Evolutionary conservation across 2,329 filamentous ascomycete genomes (phyloP), one percentile per base, ranked within the genome.

Genomic region (Graphilbum sp.): DNA sequence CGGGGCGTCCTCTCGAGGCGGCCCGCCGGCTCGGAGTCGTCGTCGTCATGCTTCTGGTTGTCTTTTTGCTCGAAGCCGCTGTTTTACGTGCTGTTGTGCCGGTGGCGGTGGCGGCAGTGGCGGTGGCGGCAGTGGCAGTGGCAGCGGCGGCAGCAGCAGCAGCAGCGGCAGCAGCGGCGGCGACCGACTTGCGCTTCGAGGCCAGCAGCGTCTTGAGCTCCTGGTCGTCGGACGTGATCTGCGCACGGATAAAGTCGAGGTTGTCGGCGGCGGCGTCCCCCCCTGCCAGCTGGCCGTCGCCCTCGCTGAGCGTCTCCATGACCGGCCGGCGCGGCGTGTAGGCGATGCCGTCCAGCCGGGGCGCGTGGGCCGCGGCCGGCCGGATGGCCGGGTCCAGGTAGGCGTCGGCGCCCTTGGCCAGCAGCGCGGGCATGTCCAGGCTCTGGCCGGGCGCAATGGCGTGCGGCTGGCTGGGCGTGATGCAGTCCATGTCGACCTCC

Each of bases 401-500:
- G 0, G 88, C 85, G 17, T 65, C 54, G 0, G 67, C 48, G 5
- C 83, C 81, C 54, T 83, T 90, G 1, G 68, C 68, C 3, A 98
- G 70, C 1, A 98, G 68, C n/a, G 76, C 58, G 3, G 58, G 53
- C 39, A 98, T 94, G 52, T 94, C 87, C 9, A 98, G 57, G 43
- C 75, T 86, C 58, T 96, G 87, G 27, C 92, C 90, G 2, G 76
- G 79, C 0, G 82, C 69, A 32, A 98, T 96, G 23, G 78, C 67
- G 0, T 69, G 67, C 0, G 71, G 69, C 55, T 98, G 82, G 32
- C 81, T 90, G 1, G 90, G 90, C 0, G 90, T 98, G 32, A 96
- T 60, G 54, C 90, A 98, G 52, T 94, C 82, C 84, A 98, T 93
- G 55, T 98, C 81, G 4, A 98, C 92, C 57, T 98, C 90, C 55